Evolutionary conservation across 352 stramenopile genomes (phyloP).

Genomic region (Phytophthora ramorum): DNA sequence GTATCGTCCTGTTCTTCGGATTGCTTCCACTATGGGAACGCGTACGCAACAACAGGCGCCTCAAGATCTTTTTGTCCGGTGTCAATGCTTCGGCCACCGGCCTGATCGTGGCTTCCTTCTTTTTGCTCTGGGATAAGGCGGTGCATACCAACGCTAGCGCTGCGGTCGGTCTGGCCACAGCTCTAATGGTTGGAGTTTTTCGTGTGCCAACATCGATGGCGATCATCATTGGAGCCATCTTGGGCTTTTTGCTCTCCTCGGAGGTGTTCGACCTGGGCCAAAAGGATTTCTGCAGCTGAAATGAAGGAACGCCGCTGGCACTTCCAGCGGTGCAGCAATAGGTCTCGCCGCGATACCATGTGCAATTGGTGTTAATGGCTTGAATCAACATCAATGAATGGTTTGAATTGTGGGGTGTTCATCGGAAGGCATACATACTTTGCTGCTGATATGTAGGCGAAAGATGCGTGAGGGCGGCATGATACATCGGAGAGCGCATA

Average conservation of each 20-base stretch:
- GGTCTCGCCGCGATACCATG: neutral
- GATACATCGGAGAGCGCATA: neutral
- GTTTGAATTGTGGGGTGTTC: neutral
- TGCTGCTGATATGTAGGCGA: neutral
- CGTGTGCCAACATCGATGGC: constrained; percentile 67
- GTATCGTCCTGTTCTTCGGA: constrained; percentile 92
- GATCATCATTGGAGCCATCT: constrained; percentile 57
- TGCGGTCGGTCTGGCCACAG: constrained; percentile 85
- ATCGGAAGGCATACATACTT: neutral
- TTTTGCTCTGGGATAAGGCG: constrained; percentile 89
- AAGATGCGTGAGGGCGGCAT: neutral
- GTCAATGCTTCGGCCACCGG: constrained; percentile 92
- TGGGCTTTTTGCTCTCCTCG: constrained; percentile 61
- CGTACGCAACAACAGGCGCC: constrained; percentile 82
- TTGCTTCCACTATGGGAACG: constrained; percentile 93
- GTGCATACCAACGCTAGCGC: constrained; percentile 83
- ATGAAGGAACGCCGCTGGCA: neutral
- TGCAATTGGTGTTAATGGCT: constrained; percentile 4
- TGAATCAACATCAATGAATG: neutral
- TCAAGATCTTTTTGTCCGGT: constrained; percentile 90
- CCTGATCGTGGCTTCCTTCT: constrained; percentile 91
- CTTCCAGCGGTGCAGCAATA: neutral
- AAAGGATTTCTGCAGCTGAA: constrained; percentile 52
- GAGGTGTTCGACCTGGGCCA: constrained; percentile 63
- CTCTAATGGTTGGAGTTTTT: constrained; percentile 85